Percentiles rank a stretch among this genome's conserved stretches.
phyloP scores from a whole-genome alignment of 2,329 filamentous ascomycete genomes.

The Tolypocladium guangdongense region DNA sequence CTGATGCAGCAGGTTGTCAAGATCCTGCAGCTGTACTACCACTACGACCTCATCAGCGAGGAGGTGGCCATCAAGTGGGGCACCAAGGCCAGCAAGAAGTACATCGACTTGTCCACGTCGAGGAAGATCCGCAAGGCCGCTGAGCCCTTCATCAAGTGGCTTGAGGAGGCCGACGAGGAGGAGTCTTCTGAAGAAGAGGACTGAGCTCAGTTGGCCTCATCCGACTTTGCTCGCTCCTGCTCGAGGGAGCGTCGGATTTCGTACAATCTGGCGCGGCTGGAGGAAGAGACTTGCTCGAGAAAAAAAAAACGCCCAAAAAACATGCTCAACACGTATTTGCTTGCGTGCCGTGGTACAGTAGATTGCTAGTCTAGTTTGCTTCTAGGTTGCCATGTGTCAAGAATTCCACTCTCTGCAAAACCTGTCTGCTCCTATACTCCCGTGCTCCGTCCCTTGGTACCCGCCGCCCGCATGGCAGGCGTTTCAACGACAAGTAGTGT shows the following conservation, averaged over 20 bases:
- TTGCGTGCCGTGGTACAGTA: slow-evolving; percentile 4
- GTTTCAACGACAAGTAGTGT: neutral
- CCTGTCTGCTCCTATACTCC: neutral
- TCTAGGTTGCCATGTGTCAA: slow-evolving; percentile 7
- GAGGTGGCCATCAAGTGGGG: slow-evolving; percentile 88
- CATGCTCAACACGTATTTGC: neutral
- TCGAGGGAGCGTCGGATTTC: neutral
- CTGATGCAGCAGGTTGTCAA: slow-evolving; percentile 67
- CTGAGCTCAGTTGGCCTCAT: slow-evolving; percentile 1
- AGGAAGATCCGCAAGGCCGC: slow-evolving; percentile 94
- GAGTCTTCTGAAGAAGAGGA: slow-evolving; percentile 51
- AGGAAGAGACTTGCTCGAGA: neutral
- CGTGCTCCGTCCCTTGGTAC: neutral
- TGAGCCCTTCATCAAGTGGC: slow-evolving; percentile 89
- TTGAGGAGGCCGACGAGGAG: slow-evolving; percentile 73
- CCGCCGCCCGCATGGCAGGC: neutral
- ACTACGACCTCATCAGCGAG: slow-evolving; percentile 80
- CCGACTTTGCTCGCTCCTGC: neutral
- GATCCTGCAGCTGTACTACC: slow-evolving; percentile 82
- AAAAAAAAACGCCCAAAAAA: neutral
- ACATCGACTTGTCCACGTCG: slow-evolving; percentile 78
- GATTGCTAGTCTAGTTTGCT: slow-evolving; percentile 7
- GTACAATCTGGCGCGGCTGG: neutral
- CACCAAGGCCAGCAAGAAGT: slow-evolving; percentile 94
- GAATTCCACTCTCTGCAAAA: slow-evolving; percentile 8